Percentiles rank a stretch among this genome's conserved stretches.
Conservation (phyloP, 192 early-diverging fungal genomes). For the Oehlia diaphana region DNA sequence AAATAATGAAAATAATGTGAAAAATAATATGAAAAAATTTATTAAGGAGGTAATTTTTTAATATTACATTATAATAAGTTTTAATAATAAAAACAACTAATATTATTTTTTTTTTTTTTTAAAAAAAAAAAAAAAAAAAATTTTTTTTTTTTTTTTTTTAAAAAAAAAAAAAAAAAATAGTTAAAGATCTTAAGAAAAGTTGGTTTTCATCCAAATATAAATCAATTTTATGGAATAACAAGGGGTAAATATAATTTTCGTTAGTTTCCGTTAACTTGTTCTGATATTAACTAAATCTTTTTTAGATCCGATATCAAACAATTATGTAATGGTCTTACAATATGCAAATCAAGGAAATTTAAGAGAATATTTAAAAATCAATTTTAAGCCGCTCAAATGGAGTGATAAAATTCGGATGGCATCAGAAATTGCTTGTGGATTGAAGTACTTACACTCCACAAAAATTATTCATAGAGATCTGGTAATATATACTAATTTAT, state of each 20-base stretch:
- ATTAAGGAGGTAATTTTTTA: no score
- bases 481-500: background rate
- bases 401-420: background rate
- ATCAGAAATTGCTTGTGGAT: conserved; percentile 8
- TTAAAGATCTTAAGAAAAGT: no score
- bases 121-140: no score
- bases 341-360: conserved; percentile 2
- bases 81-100: no score
- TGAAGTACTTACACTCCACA: background rate
- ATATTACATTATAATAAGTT: no score
- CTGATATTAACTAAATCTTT: background rate
- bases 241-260: background rate
- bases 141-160: no score
- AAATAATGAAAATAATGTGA: no score
- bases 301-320: background rate
- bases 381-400: background rate
- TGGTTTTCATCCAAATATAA: background rate
- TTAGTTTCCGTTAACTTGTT: background rate
- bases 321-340: background rate
- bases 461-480: conserved; percentile 18
- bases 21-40: no score
- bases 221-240: background rate
- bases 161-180: no score
- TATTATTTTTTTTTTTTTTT: no score
- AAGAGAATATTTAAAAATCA: conserved; percentile 10